Conservation (phyloP, 2,329 filamentous ascomycete genomes). For the Trichoderma sp. region DNA sequence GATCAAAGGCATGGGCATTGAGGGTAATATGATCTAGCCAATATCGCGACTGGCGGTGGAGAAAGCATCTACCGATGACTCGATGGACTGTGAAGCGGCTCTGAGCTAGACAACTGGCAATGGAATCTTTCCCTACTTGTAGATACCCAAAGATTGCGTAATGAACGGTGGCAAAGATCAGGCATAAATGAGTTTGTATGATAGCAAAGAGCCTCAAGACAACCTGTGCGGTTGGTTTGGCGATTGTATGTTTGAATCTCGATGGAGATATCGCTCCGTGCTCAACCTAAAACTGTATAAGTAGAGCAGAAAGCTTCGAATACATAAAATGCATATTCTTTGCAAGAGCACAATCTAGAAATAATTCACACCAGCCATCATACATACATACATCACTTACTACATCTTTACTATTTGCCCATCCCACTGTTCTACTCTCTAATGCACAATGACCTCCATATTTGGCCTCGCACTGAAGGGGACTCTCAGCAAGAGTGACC, state of each 20-base stretch:
- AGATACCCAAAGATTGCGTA: no score
- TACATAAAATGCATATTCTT: not conserved
- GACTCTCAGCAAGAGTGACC: not conserved
- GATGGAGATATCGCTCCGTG: not conserved
- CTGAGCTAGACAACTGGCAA: not conserved
- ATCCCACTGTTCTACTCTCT: not conserved
- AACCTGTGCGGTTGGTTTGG: no score
- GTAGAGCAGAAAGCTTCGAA: not conserved
- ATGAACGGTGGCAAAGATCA: no score
- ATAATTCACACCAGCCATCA: not conserved
- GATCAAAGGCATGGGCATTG: not conserved
- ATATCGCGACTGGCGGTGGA: not conserved
- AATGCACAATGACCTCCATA: not conserved
- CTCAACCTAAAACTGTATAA: not conserved
- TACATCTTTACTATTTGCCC: no score
- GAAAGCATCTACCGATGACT: not conserved
- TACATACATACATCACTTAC: not conserved
- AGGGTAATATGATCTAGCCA: not conserved
- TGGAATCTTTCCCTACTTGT: not conserved
- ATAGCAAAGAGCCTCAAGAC: no score
- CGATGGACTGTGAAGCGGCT: not conserved
- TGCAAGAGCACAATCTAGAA: not conserved
- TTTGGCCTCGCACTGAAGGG: not conserved
- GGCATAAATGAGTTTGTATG: no score
- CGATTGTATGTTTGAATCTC: no score